Conservation (phyloP, 2,329 filamentous ascomycete species). For the Cercospora nicotianae region DNA sequence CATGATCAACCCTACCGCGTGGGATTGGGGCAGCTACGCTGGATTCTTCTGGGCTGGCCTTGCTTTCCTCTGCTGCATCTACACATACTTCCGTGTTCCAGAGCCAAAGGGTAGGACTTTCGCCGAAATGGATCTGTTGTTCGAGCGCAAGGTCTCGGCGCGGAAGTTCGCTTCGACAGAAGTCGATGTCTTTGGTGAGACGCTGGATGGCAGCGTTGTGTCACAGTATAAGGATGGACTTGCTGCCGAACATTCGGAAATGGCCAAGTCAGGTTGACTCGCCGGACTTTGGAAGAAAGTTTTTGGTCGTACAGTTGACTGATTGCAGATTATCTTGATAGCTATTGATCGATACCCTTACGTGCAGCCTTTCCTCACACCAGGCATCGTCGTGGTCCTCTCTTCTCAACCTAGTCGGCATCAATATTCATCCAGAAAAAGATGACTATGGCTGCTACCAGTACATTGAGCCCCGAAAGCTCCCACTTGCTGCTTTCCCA, state of each 20-base stretch:
- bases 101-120: constrained; percentile 80
- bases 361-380: background rate
- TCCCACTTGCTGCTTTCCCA: background rate
- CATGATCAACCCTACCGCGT: constrained; percentile 84
- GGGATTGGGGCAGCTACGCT: constrained; percentile 85
- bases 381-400: background rate
- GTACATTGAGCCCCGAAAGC: background rate
- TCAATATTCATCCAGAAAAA: too few species aligned
- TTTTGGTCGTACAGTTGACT: background rate
- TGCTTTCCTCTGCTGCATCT: constrained; percentile 77
- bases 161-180: constrained; percentile 66
- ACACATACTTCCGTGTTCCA: constrained; percentile 76
- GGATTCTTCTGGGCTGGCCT: constrained; percentile 82
- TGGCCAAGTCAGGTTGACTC: constrained; percentile 19
- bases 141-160: constrained; percentile 70
- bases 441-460: background rate
- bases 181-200: constrained; percentile 56
- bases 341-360: background rate
- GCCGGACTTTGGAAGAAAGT: background rate
- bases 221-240: constrained; percentile 25
- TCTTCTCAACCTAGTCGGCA: background rate
- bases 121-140: constrained; percentile 81
- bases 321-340: background rate
- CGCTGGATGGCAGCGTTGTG: constrained; percentile 37
- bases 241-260: constrained; percentile 23